Percentiles rank a stretch among this genome's conserved stretches.
Evolutionary conservation across 495 filamentous ascomycete genomes (phyloP).

Genomic region (Hyaloscypha variabilis): DNA sequence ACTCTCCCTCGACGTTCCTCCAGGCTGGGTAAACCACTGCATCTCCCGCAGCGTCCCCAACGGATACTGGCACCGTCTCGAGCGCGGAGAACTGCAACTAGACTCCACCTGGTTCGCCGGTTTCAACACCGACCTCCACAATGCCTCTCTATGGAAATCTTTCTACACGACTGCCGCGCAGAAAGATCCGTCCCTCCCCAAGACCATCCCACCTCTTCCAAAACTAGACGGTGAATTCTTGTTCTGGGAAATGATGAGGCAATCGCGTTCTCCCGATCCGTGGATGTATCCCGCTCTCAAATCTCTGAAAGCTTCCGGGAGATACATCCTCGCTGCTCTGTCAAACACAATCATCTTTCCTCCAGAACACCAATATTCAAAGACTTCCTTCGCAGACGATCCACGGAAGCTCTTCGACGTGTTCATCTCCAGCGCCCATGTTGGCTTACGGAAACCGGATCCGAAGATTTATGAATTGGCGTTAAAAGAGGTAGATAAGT

Average conservation of each 20-base stretch:
- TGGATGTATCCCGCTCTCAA: slow-evolving; percentile 86
- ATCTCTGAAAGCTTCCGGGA: slow-evolving; percentile 61
- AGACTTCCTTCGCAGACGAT: slow-evolving; percentile 44
- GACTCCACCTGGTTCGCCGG: slow-evolving; percentile 73
- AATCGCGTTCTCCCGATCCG: slow-evolving; percentile 71
- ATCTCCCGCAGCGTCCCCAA: slow-evolving; percentile 77
- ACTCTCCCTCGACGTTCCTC: slow-evolving; percentile 68
- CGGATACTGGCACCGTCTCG: slow-evolving; percentile 85
- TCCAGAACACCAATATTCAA: slow-evolving; percentile 58
- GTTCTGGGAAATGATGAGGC: slow-evolving; percentile 92
- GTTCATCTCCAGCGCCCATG: slow-evolving; percentile 81
- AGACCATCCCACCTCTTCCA: slow-evolving; percentile 63
- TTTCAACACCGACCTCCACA: slow-evolving; percentile 75
- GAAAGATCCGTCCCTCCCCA: slow-evolving; percentile 19
- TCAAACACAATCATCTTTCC: slow-evolving; percentile 89
- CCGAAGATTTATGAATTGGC: slow-evolving; percentile 77
- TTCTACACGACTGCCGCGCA: slow-evolving; percentile 24
- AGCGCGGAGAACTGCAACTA: slow-evolving; percentile 73
- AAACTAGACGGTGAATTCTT: slow-evolving; percentile 76
- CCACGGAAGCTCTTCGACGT: slow-evolving; percentile 72
- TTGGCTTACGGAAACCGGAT: slow-evolving; percentile 88
- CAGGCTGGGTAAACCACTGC: slow-evolving; percentile 88
- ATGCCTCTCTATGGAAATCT: slow-evolving; percentile 64
- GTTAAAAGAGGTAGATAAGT: slow-evolving; percentile 61
- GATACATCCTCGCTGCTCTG: slow-evolving; percentile 77